These are phyloP conservation scores for Erigeron canadensis DNA, from an alignment of 129 eudicot species.

Conservation along the genomic window DNA sequence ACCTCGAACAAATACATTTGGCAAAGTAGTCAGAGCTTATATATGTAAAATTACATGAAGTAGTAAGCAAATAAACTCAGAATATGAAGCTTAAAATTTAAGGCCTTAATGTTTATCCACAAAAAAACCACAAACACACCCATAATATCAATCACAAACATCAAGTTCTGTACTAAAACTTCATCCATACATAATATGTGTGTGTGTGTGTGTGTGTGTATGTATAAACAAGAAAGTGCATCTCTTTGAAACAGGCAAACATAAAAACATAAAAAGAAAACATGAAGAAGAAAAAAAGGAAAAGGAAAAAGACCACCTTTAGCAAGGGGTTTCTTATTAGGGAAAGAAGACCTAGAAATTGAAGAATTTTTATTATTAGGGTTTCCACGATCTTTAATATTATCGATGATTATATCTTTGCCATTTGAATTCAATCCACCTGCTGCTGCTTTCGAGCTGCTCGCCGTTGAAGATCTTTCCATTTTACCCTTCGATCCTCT, in stretches of 20 bases:
- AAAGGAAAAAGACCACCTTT: conserved; percentile 23
- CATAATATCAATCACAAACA: no score
- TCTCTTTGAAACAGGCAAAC: not conserved
- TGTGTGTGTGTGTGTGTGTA: no score
- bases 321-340: conserved; percentile 25
- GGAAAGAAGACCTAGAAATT: conserved; percentile 28
- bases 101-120: no score
- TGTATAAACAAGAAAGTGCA: no score
- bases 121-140: no score
- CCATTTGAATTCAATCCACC: conserved; percentile 25
- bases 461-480: conserved; percentile 38
- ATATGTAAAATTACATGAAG: no score
- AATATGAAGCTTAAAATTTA: no score
- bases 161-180: no score
- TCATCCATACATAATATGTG: no score
- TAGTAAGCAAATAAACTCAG: no score
- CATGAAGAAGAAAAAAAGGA: not conserved
- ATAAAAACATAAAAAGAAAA: not conserved
- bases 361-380: conserved; percentile 20
- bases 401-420: conserved; percentile 19
- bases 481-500: conserved; percentile 39
- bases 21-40: no score
- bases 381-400: conserved; percentile 25
- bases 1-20: no score
- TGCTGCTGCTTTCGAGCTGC: conserved; percentile 24